phyloP scores from a whole-genome alignment of 345 rosid genomes.

The Populus deltoides region DNA sequence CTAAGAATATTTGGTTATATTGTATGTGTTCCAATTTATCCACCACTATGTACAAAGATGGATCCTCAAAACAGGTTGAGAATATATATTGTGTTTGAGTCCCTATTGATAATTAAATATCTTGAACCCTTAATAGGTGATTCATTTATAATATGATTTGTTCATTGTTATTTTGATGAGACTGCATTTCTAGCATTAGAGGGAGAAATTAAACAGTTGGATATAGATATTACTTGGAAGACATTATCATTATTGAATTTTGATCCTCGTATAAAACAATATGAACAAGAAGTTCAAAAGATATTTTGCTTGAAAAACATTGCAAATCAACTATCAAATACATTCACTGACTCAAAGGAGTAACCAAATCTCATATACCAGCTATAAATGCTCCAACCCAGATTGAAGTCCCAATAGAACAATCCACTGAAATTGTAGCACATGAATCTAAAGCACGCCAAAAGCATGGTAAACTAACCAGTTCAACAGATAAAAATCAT shows the following conservation, averaged over 20 bases:
- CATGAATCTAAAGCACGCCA: not conserved
- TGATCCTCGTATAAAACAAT: not conserved
- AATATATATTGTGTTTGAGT: not conserved
- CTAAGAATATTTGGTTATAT: conserved; percentile 3
- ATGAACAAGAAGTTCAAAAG: not conserved
- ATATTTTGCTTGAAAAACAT: not conserved
- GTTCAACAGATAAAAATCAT: not conserved
- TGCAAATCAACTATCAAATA: not conserved
- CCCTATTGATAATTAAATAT: not conserved
- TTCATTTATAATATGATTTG: not conserved
- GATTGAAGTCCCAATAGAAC: rapidly evolving
- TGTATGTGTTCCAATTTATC: not conserved
- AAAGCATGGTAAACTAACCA: not conserved
- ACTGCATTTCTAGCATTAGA: not conserved
- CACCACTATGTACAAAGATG: not conserved
- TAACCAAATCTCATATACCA: not conserved
- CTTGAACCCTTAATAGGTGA: not conserved
- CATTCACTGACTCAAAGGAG: not conserved
- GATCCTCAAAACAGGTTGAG: not conserved
- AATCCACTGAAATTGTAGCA: not conserved
- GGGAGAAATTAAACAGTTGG: not conserved
- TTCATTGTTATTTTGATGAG: conserved; percentile 4
- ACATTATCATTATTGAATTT: too few relatives aligned
- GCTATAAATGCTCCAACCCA: too few relatives aligned
- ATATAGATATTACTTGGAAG: too few relatives aligned